A percentile compares a stretch with the other conserved stretches of the same genome.
phyloP scores from a whole-genome alignment of 108 stramenopile genomes.

The Cafeteria roenbergensis region DNA sequence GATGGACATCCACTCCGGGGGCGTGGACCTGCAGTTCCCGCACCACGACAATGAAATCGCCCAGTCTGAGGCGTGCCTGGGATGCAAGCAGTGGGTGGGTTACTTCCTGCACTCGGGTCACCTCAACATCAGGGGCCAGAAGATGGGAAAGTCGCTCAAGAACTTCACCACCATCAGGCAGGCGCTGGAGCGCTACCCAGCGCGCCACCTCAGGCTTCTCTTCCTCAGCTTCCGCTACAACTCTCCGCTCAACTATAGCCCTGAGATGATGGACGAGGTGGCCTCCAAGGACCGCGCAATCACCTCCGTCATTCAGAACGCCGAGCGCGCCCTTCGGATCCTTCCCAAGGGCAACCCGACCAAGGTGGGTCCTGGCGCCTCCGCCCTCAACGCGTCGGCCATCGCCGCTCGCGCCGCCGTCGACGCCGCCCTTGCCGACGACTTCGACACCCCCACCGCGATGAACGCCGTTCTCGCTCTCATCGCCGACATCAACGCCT shows the following conservation, averaged over 20 bases:
- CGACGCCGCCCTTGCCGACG: slow-evolving; percentile 62
- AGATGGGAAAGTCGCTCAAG: slow-evolving; percentile 94
- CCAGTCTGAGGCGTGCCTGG: slow-evolving; percentile 58
- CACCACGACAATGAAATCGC: slow-evolving; percentile 99
- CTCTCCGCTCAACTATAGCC: slow-evolving; percentile 82
- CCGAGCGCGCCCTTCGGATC: slow-evolving; percentile 64
- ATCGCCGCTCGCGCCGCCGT: slow-evolving; percentile 24
- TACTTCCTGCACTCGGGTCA: slow-evolving; percentile 97
- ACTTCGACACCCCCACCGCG: slow-evolving; percentile 78
- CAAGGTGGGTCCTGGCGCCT: not conserved
- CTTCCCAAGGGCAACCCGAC: slow-evolving; percentile 16
- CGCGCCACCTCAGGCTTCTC: slow-evolving; percentile 71
- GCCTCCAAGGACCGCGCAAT: slow-evolving; percentile 68
- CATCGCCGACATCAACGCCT: slow-evolving; percentile 61
- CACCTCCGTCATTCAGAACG: slow-evolving; percentile 75
- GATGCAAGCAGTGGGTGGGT: slow-evolving; percentile 64
- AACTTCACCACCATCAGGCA: slow-evolving; percentile 76
- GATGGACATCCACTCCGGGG: slow-evolving; percentile 85
- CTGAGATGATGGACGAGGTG: slow-evolving; percentile 84
- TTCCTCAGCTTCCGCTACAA: slow-evolving; percentile 84
- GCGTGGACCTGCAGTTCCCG: slow-evolving; percentile 93
- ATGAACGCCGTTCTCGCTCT: slow-evolving; percentile 60
- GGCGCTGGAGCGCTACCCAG: slow-evolving; percentile 42
- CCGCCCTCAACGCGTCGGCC: not conserved
- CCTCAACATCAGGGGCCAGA: slow-evolving; percentile 82